Base-by-base conservation (phyloP, 768 basidiomycete genomes). In the Russula sp. region DNA sequence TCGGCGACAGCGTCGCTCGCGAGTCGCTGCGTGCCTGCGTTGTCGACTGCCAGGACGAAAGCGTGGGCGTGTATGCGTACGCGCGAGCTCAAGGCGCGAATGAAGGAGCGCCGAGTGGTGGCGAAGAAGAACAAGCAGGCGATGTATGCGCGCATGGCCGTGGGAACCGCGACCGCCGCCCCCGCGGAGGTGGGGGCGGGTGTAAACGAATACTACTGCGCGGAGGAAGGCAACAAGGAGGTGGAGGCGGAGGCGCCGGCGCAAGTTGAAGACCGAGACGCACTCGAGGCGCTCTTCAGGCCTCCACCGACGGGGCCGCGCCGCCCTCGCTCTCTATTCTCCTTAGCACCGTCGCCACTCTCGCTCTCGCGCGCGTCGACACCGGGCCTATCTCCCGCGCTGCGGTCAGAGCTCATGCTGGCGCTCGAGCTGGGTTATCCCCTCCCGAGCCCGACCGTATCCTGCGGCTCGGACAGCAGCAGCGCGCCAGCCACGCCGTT, bases 401-500 rank as follows among this genome's bases (percentile, higher is more conserved):
- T 53, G 10, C 56, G 20, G 10, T 13, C 59, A 13, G 59, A 60
- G 6, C 18, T 13, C 22, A 22, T 14, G 22, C 32, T 35, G 20
- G 18, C 39, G 37, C 34, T 47, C 50, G 62, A 52, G 4, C 49
- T 27, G 7, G 55, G 42, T 3, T 20, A 47, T 8, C 47, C 35
- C 0, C 31, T 64, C 16, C 48, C 40, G 32, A 59, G 63, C 11
- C 63, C 63, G 37, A 58, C 57, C 7, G 14, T 53, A 16, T 63
- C 62, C 37, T 53, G 37, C 47, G 16, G 37, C n/a, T 50, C 57
- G 9, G 52, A 42, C 11, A 55, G 16, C 11, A 55, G 16, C 32
- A 59, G 50, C 22, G 56, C 27, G 14, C 62, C 62, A 13, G 11
- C 34, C 6, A 62, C 61, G 32, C 61, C 56, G 10, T n/a, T 45